These are phyloP conservation scores for Agapanthus africanus DNA, from an alignment of 106 monocot genomes.

Conservation along the genomic window DNA sequence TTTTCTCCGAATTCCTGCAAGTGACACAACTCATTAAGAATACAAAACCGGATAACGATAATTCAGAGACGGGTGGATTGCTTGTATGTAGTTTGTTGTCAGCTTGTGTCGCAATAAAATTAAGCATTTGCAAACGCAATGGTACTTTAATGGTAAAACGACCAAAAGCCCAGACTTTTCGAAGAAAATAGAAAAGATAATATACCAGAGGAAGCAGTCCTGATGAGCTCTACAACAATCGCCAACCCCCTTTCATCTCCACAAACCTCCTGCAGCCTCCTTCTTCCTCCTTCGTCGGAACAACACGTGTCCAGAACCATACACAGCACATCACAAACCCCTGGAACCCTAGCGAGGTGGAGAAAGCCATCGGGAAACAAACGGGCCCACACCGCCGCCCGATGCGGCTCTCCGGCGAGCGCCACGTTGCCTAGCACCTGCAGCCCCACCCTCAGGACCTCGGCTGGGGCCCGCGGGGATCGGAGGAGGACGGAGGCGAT, in stretches of 20 bases:
- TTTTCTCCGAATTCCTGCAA: too few species aligned
- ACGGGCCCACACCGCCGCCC: conserved; percentile 36
- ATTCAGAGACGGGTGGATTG: too few species aligned
- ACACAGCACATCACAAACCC: conserved; percentile 45
- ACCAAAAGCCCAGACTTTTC: too few species aligned
- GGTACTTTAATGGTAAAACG: too few species aligned
- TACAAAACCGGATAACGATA: too few species aligned
- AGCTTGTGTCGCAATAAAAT: too few species aligned
- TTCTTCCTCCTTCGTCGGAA: conserved; percentile 23
- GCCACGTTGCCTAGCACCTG: conserved; percentile 69
- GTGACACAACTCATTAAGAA: background rate
- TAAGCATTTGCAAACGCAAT: too few species aligned
- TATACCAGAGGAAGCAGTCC: conserved; percentile 35
- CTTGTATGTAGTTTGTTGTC: too few species aligned
- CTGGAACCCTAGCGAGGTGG: conserved; percentile 25
- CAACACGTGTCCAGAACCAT: conserved; percentile 67
- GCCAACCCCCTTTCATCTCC: conserved; percentile 21
- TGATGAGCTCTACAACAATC: conserved; percentile 40
- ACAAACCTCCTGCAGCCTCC: conserved; percentile 46
- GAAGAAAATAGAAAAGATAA: background rate
- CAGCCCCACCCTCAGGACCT: conserved; percentile 36
- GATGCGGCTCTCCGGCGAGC: conserved; percentile 49
- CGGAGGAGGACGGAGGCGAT: conserved; percentile 26
- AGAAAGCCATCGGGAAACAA: conserved; percentile 39
- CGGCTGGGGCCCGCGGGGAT: conserved; percentile 3